Base-by-base conservation (phyloP, 306 rosid genomes). In the Neltuma alba region DNA sequence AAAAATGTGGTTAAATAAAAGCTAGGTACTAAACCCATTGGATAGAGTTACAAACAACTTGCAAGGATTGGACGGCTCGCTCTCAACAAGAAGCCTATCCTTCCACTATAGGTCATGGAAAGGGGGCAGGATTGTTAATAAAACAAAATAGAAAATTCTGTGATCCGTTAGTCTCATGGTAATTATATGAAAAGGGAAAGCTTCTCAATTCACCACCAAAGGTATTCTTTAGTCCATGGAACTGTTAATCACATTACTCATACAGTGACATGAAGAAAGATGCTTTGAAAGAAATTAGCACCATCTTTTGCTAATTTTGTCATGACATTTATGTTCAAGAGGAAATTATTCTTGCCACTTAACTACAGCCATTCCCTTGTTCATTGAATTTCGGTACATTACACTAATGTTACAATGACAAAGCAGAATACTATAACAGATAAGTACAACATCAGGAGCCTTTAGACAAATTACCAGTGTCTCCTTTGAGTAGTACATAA, bases 401-500 rank as follows among this genome's bases (percentile, higher is more conserved):
- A 58, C 23, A 73, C 52, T 68, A 55, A 62, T 30, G 45, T 36
- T 63, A 64, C 21, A 70, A 76, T 63, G 44, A 52, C 15, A 41
- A 23, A 31, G 76, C 61, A 48, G 20, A 70, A 30, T 25, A 41
- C 36, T 18, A 27, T 23, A 9, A 72, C 6, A 2, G 62, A 77
- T 55, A 67, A 23, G 67, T 12, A 68, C 57, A 76, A 37, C n/a
- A 74, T 36, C 47, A 64, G 52, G 15, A 60, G 40, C 47, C n/a
- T 42, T 20, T 21, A 73, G 76, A 25, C 37, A 84, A 62, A 78
- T 89, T 91, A 95, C 99, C 97, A 95, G 47, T n/a, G 94, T 62
- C 69, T 91, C 96, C 86, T 81, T 90, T 42, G 96, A 74, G 89
- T 89, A 87, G 92, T 95, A 92, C 81, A 83, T 87, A 72, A 92